Evolutionary conservation across 2,329 filamentous ascomycete species (phyloP).

Genomic region (Bimuria novae-zelandiae): DNA sequence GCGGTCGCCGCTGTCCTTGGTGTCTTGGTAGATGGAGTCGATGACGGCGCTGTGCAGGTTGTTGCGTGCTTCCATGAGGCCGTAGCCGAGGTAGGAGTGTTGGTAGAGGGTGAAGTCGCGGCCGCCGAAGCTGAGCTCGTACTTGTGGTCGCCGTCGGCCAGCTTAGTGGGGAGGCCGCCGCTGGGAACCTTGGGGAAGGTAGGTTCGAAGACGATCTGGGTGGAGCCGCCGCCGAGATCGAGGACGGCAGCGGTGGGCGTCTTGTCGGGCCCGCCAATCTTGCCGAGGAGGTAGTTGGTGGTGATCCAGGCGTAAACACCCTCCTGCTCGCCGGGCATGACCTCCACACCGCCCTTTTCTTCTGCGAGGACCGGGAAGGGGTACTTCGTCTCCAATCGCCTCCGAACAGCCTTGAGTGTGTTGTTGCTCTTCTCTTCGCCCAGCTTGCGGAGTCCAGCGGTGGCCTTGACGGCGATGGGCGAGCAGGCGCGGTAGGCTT

Average conservation of each 20-base stretch:
- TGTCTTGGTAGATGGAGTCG: conserved; percentile 68
- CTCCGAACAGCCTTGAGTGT: conserved; percentile 84
- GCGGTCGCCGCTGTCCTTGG: conserved; percentile 53
- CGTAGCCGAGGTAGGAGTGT: conserved; percentile 96
- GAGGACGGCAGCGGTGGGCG: conserved; percentile 89
- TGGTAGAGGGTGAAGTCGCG: conserved; percentile 93
- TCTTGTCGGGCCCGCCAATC: conserved; percentile 90
- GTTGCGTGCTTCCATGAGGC: conserved; percentile 91
- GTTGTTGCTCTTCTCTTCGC: conserved; percentile 75
- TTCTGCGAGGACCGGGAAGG: conserved; percentile 88
- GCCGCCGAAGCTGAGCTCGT: conserved; percentile 86
- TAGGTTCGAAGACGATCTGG: conserved; percentile 98
- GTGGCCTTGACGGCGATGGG: conserved; percentile 98
- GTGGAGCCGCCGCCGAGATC: conserved; percentile 96
- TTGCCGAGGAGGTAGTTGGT: conserved; percentile 98
- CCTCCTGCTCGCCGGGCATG: conserved; percentile 97
- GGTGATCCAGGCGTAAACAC: conserved; percentile 98
- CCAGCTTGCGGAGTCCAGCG: conserved; percentile 87
- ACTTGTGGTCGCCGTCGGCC: conserved; percentile 92
- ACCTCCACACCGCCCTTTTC: conserved; percentile 89
- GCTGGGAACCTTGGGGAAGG: conserved; percentile 72
- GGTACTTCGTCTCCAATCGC: conserved; percentile 85
- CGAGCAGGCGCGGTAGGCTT: conserved; percentile 87
- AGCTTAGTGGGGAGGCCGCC: conserved; percentile 87
- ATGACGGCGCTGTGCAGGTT: conserved; percentile 79